Evolutionary conservation across 768 basidiomycete genomes (phyloP), one percentile per base, ranked within the genome.

Genomic region (Lactarius sp.): DNA sequence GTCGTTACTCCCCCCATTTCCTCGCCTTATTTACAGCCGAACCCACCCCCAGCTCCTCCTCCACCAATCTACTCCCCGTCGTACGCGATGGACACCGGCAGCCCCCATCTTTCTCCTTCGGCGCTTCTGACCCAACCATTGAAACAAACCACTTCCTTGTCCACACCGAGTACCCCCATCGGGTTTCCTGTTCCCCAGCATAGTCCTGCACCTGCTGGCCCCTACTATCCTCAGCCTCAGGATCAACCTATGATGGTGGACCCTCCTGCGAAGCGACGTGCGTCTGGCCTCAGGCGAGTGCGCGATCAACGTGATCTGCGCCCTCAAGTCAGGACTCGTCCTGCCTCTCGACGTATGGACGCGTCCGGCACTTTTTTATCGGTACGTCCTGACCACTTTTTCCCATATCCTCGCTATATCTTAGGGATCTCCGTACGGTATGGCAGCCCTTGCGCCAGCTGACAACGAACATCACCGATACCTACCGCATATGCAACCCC

Each of bases 401-500:
- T 57, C 37, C 36, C 36, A 9, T 33, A 13, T 55, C 31, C 1
- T 58, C 34, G 55, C 41, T 42, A 37, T 55, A 52, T 33, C 57
- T 57, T 59, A 56, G 13, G 67, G 42, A 60, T 47, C 67, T 61
- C 67, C 59, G 64, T 68, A 54, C 67, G 42, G 61, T 49, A 49
- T 61, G 60, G 54, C 72, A 83, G 85, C 85, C 85, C 12, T 73
- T 85, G 63, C 78, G 83, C 62, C 83, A 85, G 65, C 76, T 99
- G 53, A 98, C 97, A 2, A 89, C 88, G 7, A 82, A 90, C 69
- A 87, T 98, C 53, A 78, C 92, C 59, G 89, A 94, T 65, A 98
- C 94, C 18, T 99, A 90, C 77, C 87, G 84, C 70, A 90, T 95
- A 66, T 96, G 95, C 81, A 98, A 98, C 73, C 91, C 95, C 12